A percentile compares a stretch with the other conserved stretches of the same genome.
These are phyloP conservation scores for Annulohypoxylon truncatum DNA, from an alignment of 2,329 filamentous ascomycete genomes.

Conservation along the genomic window DNA sequence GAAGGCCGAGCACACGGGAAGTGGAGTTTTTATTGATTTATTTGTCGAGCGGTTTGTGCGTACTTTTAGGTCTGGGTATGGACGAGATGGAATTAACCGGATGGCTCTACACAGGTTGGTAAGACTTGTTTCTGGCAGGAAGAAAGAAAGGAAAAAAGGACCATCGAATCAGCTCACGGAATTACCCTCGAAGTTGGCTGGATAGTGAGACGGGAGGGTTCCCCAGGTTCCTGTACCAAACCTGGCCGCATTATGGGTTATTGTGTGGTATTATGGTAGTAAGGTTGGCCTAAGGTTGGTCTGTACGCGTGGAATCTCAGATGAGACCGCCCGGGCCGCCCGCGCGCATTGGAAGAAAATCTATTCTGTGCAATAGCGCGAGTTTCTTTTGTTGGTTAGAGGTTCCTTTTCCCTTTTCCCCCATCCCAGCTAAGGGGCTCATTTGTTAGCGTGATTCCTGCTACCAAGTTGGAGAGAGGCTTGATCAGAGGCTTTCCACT, in stretches of 20 bases:
- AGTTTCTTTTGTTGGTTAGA: slow-evolving; percentile 2
- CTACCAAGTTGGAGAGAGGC: background rate
- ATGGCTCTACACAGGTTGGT: background rate
- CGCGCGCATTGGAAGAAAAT: slow-evolving; percentile 18
- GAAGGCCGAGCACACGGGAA: slow-evolving; percentile 26
- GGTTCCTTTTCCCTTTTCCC: slow-evolving; percentile 4
- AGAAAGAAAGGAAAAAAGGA: too few relatives aligned
- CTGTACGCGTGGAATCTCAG: slow-evolving; percentile 27
- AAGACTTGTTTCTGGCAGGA: slow-evolving; percentile 2
- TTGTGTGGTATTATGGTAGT: background rate
- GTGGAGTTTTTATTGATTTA: slow-evolving; percentile 8
- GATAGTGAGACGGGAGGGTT: slow-evolving; percentile 20
- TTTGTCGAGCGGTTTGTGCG: slow-evolving; percentile 7
- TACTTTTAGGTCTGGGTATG: background rate
- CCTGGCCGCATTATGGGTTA: slow-evolving; percentile 4
- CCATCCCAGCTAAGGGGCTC: slow-evolving; percentile 4
- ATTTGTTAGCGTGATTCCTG: slow-evolving; percentile 13
- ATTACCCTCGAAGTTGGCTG: slow-evolving; percentile 22
- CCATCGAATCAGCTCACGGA: slow-evolving; percentile 21
- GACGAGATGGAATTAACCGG: slow-evolving; percentile 27
- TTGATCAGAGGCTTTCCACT: slow-evolving; percentile 4
- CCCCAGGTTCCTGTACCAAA: slow-evolving; percentile 27
- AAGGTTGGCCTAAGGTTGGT: slow-evolving; percentile 8
- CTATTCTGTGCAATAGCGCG: slow-evolving; percentile 4
- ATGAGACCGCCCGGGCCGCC: slow-evolving; percentile 19